phyloP scores from a whole-genome alignment of 306 rosid species.

The Casuarina equisetifolia region DNA sequence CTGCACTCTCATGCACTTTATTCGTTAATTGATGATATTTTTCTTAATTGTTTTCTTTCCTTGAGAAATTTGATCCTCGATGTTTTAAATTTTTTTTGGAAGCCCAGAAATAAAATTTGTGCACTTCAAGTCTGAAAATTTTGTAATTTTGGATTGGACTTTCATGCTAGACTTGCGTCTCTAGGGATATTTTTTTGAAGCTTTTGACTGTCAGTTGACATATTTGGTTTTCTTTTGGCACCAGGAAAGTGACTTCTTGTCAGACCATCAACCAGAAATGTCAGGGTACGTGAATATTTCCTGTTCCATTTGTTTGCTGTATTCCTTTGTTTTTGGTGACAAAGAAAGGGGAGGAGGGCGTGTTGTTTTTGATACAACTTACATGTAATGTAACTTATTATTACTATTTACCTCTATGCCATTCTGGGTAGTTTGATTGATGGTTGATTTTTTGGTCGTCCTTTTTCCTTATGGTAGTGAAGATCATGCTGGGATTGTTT shows the following conservation, averaged over 20 bases:
- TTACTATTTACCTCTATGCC: neutral
- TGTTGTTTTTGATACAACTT: neutral
- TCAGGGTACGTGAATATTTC: constrained; percentile 3
- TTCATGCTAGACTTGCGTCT: neutral
- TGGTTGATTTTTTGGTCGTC: neutral
- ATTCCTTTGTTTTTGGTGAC: neutral
- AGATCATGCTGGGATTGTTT: neutral
- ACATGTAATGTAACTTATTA: neutral
- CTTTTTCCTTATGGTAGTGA: neutral
- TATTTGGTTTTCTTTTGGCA: neutral
- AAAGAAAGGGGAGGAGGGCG: neutral
- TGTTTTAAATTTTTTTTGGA: neutral
- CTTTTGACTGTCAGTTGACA: neutral
- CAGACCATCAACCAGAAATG: constrained; percentile 5
- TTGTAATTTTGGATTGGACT: neutral
- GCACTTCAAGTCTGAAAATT: neutral
- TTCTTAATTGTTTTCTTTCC: neutral
- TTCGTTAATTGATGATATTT: neutral
- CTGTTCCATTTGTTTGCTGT: neutral
- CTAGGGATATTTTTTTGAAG: neutral
- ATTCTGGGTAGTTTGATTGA: neutral
- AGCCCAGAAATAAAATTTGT: neutral
- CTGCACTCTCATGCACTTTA: neutral
- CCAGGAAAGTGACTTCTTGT: constrained; percentile 5
- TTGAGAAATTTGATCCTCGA: neutral